These are phyloP conservation scores for Dictyostelium discoideum DNA, from an alignment of 78 protist species.

Conservation along the genomic window DNA sequence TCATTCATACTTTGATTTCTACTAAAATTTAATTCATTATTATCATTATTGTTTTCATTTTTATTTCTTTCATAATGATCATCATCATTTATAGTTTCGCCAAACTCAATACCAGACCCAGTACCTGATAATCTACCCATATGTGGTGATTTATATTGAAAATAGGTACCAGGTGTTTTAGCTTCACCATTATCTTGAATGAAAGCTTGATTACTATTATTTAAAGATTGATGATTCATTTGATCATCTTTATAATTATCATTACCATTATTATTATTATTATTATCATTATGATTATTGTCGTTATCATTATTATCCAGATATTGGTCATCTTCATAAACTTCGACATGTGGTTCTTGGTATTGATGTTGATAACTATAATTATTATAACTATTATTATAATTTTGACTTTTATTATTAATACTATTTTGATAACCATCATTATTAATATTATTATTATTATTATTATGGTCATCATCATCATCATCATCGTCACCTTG, in stretches of 20 bases:
- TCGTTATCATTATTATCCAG: background rate
- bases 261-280: background rate
- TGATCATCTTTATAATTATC: background rate
- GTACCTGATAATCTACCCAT: constrained; percentile 34
- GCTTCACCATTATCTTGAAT: constrained; percentile 11
- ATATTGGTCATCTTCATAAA: background rate
- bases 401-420: background rate
- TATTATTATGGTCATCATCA: background rate
- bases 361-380: background rate
- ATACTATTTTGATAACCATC: background rate
- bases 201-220: background rate
- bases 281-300: background rate
- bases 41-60: background rate
- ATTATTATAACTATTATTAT: background rate
- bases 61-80: background rate
- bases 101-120: background rate
- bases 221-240: background rate
- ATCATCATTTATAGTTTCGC: background rate
- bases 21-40: background rate
- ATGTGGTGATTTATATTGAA: background rate
- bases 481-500: constrained; percentile 18
- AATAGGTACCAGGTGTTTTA: constrained; percentile 36
- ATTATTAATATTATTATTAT: background rate
- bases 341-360: background rate
- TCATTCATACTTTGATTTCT: background rate